Base-by-base conservation (phyloP, 106 monocot species). In the Dendrobium nobile region DNA sequence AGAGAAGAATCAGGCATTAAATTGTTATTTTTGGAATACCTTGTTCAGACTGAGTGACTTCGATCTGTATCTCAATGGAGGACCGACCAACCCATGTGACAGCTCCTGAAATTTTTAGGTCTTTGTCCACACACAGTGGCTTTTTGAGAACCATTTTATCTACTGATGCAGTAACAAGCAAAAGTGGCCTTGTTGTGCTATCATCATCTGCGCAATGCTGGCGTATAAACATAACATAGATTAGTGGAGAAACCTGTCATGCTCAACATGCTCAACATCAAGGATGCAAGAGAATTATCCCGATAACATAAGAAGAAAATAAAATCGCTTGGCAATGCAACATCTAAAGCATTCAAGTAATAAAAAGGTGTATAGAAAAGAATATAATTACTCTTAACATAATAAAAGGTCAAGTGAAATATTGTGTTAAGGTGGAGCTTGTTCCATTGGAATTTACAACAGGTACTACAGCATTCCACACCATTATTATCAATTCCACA, bases 121-220 rank as follows among this genome's bases (percentile, higher is more conserved):
- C 95, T 8, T 80, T 89, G 79, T 98, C 95, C 7, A 98, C 98
- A 55, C 83, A 81, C 27, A 98, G 78, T 54, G 98, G 92, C 83
- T 92, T 95, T 82, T 92, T 98, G 22, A 98, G 78, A 56, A 92
- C 89, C 84, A 98, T 98, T 87, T 91, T 98, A 79, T 98, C 98
- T 24, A 93, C 98, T 20, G 89, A 95, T 73, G 98, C 98, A 61
- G 98, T 98, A 65, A 98, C 94, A 72, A 98, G 54, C 48, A 98
- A 70, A 7, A 98, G 88, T 13, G 98, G 95, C 82, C 95, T 94
- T 78, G 95, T 98, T 24, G 89, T 98, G 89, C 88, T 89, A 85
- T 98, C 98, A 80, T 98, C 90, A 73, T 98, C 91, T 77, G 95
- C 91, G 47, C 98, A 98, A 54, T 98, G 98, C 98, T 98, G 81